A percentile compares a stretch with the other conserved stretches of the same genome.
Conservation (phyloP, 2,329 filamentous ascomycete species). For the Cordyceps militaris region DNA sequence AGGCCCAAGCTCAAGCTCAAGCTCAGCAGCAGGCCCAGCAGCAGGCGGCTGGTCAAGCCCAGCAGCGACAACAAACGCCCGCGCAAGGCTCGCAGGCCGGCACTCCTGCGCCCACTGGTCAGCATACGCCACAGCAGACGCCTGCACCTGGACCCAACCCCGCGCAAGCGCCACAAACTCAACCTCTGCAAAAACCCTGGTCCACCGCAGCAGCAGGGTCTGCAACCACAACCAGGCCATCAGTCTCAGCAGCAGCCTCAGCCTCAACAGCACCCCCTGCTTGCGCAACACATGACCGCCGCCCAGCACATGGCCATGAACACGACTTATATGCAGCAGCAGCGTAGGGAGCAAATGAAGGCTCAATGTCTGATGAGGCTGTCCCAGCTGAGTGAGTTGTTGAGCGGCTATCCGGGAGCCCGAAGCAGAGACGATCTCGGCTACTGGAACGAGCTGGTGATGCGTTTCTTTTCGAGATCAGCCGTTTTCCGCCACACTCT, state of each 20-base stretch:
- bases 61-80: constrained; percentile 40
- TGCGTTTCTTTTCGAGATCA: constrained; percentile 69
- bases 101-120: constrained; percentile 35
- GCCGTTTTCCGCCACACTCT: constrained; percentile 73
- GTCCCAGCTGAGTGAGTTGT: constrained; percentile 55
- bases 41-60: constrained; percentile 18
- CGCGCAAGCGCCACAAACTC: constrained; percentile 17
- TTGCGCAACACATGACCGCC: constrained; percentile 22
- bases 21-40: constrained; percentile 27
- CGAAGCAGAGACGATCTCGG: constrained; percentile 60
- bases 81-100: constrained; percentile 35
- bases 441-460: constrained; percentile 76
- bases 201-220: constrained; percentile 19
- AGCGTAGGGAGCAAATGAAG: constrained; percentile 46
- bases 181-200: constrained; percentile 32
- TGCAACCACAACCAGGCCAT: constrained; percentile 26
- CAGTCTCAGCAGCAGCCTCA: constrained; percentile 27
- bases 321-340: constrained; percentile 35
- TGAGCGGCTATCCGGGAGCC: constrained; percentile 49
- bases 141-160: constrained; percentile 31
- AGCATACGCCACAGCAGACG: constrained; percentile 43
- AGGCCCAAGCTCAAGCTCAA: constrained; percentile 18
- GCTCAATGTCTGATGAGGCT: constrained; percentile 52
- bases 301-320: constrained; percentile 30
- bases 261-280: constrained; percentile 29